Base-by-base conservation (phyloP, 1,284 basidiomycete genomes). In the Leccinum subfulvum region DNA sequence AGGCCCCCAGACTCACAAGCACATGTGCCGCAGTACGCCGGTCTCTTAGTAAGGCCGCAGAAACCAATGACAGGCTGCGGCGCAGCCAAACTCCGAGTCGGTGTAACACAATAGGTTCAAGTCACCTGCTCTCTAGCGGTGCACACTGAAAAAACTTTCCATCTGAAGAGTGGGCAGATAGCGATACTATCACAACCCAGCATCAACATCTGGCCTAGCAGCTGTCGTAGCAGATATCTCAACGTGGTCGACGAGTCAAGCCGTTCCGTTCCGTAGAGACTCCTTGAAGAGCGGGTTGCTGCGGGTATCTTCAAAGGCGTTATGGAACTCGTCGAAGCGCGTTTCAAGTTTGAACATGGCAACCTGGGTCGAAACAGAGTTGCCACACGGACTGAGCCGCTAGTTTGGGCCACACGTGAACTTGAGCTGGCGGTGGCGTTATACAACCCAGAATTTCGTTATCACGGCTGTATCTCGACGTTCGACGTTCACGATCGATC, bases 251-350 rank as follows among this genome's bases (percentile, higher is more conserved):
- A 21, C 44, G n/a, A 49, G 6, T 21, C 44, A 13, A 21, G 18
- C 44, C 44, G 44, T 47, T 47, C 18, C 18, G 44, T 47, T 21
- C 44, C 44, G 18, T 54, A 79, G 66, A 21, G 65, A 65, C 69
- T 81, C 18, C 41, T 44, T 18, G 41, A 18, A 4, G 44, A 82
- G 1, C 61, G n/a, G n/a, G 16, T 1, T 16, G 30, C 30, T 33
- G 30, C 33, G 33, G 33, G 14, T 62, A n/a, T 81, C 84, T 63
- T 85, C 80, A 64, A 75, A 83, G 2, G 81, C 75, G 39, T 68
- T 60, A 57, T 79, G 74, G 5, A 83, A 72, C 39, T 64, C 56
- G 10, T 35, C 13, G 35, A 35, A 79, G 75, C 21, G 66, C 30
- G 81, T 77, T 37, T 64, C 63, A 11, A 74, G 35, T 35, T 35